Evolutionary conservation across 208 protist species (phyloP), one percentile per base, ranked within the genome.

Genomic region (Crithidia sp.): DNA sequence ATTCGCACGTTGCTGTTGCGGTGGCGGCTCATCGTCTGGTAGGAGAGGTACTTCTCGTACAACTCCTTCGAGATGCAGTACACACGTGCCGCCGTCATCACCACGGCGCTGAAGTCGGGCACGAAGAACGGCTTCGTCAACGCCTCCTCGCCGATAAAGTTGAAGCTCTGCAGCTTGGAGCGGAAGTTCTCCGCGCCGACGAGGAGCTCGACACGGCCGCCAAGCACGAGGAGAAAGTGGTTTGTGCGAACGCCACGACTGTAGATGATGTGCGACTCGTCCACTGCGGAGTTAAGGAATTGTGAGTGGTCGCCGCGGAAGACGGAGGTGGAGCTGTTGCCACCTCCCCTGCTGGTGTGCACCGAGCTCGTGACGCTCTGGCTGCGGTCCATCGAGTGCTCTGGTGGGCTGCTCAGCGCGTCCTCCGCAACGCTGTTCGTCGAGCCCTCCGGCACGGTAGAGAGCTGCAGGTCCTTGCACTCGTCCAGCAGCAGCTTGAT

Each of bases 401-500:
- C 71, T 7, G 52, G 37, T 10, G 56, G 60, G 9, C 41, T 72
- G 39, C 17, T 68, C 59, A 54, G 16, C 14, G 50, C 52, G 47
- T 60, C 14, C 61, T 81, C 68, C 8, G 56, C 12, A 4, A 40
- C 41, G 17, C 19, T 60, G 61, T 41, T 67, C 0, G 17, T 50
- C 44, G 39, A 13, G 36, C 49, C 45, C 14, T 58, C 44, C 5
- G 50, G 4, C 2, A 19, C 13, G n/a, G 83, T 73, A 45, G 88
- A 76, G 28, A 94, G 65, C 77, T 96, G 89, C 39, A 86, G 50
- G 63, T 94, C 88, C 43, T 83, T 84, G 67, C 74, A 89, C 57
- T 94, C 88, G 43, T 93, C 88, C 7, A 96, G 82, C 12, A 96
- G 79, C 72, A 94, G 64, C 72, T 94, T 91, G 49, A 96, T 92